These are phyloP conservation scores for Colletotrichum coccodes DNA, from an alignment of 2,329 filamentous ascomycete genomes.

Conservation along the genomic window DNA sequence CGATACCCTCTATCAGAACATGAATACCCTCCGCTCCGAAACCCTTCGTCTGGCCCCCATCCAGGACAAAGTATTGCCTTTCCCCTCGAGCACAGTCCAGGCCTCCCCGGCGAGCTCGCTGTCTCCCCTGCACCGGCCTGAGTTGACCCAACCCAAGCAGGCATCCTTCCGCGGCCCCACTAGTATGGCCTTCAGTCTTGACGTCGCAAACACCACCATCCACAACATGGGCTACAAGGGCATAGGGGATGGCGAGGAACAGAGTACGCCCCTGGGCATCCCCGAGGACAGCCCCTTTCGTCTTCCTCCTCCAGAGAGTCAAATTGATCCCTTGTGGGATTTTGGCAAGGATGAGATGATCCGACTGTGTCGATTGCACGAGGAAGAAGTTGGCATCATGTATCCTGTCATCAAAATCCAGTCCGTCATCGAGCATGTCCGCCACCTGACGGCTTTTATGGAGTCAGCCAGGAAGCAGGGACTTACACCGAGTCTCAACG, in stretches of 20 bases:
- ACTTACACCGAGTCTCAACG: constrained; percentile 51
- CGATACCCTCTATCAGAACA: constrained; percentile 76
- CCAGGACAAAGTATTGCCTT: constrained; percentile 51
- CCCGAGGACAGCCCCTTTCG: constrained; percentile 21
- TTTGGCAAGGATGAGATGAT: constrained; percentile 83
- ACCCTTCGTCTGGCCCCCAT: constrained; percentile 55
- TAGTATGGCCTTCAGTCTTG: constrained; percentile 85
- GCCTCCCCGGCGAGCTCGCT: constrained; percentile 56
- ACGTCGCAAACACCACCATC: constrained; percentile 86
- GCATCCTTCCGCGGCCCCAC: constrained; percentile 85
- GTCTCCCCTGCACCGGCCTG: constrained; percentile 54
- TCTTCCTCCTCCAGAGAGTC: constrained; percentile 21
- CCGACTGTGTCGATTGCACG: constrained; percentile 80
- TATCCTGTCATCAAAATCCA: constrained; percentile 86
- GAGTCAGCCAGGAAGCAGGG: constrained; percentile 58
- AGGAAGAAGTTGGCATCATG: constrained; percentile 93
- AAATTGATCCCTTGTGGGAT: constrained; percentile 80
- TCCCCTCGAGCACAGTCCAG: constrained; percentile 49
- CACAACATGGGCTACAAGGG: constrained; percentile 88
- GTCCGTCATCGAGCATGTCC: constrained; percentile 75
- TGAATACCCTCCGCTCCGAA: constrained; percentile 74
- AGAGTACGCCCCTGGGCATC: constrained; percentile 47
- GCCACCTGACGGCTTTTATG: constrained; percentile 77
- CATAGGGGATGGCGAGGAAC: constrained; percentile 70
- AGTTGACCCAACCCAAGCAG: constrained; percentile 61